These are phyloP conservation scores for Eucalyptus pauciflora DNA, from an alignment of 345 rosid species.

Conservation along the genomic window DNA sequence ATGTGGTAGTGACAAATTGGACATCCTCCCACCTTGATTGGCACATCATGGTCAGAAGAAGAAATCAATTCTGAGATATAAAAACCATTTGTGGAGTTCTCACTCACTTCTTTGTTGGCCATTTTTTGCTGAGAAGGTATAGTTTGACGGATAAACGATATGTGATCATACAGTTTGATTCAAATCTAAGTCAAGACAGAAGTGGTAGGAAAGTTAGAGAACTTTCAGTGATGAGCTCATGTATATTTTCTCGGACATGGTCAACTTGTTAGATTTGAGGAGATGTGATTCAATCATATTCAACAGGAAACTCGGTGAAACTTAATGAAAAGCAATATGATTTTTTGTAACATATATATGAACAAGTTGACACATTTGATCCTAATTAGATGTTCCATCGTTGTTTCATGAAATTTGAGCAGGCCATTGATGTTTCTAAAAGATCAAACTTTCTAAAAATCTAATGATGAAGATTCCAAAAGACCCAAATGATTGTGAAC, in stretches of 20 bases:
- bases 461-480: neutral
- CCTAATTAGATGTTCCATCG: neutral
- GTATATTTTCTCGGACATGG: neutral
- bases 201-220: neutral
- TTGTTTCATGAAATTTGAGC: neutral
- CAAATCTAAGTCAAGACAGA: neutral
- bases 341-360: neutral
- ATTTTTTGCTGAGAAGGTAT: neutral
- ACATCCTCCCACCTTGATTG: neutral
- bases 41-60: neutral
- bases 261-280: neutral
- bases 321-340: neutral
- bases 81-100: neutral
- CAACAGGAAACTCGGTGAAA: neutral
- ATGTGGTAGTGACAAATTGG: neutral
- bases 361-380: neutral
- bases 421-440: neutral
- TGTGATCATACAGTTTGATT: neutral
- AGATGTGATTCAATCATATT: neutral
- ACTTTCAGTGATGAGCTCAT: neutral
- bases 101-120: neutral
- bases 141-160: neutral
- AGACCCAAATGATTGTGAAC: neutral
- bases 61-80: neutral
- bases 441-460: neutral